A percentile compares a stretch with the other conserved stretches of the same genome.
These are phyloP conservation scores for Smithsoniella earleae DNA, from an alignment of 163 green algal genomes.

Conservation along the genomic window DNA sequence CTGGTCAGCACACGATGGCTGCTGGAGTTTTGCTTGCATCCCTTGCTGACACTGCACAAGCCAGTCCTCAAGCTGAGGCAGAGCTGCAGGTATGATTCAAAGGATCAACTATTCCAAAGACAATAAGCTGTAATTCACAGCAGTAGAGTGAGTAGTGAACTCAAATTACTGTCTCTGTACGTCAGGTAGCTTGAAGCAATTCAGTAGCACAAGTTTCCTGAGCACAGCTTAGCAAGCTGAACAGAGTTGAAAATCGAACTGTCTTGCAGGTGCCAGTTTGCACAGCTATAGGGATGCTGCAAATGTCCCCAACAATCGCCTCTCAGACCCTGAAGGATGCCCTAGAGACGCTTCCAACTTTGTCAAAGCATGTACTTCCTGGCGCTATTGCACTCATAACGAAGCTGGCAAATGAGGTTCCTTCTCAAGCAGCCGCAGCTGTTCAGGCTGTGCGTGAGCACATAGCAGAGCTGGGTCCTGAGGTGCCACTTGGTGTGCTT, in stretches of 20 bases:
- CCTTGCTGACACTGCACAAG: conserved; percentile 35
- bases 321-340: conserved; percentile 34
- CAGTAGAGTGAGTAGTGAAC: no score
- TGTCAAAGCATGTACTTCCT: conserved; percentile 40
- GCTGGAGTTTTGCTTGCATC: conserved; percentile 43
- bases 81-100: conserved; percentile 26
- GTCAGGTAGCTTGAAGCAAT: no score
- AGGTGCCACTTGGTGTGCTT: conserved; percentile 33
- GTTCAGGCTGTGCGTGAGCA: conserved; percentile 37
- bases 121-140: no score
- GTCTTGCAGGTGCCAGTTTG: conserved; percentile 40
- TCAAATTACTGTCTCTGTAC: no score
- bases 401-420: conserved; percentile 35
- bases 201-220: no score
- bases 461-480: conserved; percentile 31
- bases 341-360: conserved; percentile 33
- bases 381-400: conserved; percentile 42
- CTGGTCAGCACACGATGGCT: conserved; percentile 42
- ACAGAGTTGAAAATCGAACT: no score
- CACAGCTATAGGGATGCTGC: conserved; percentile 36
- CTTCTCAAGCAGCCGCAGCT: not conserved
- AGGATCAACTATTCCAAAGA: no score
- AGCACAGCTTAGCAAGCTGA: no score
- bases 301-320: conserved; percentile 34
- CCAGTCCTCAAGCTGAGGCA: conserved; percentile 34